A percentile compares a stretch with the other conserved stretches of the same genome.
Evolutionary conservation across 2,329 filamentous ascomycete genomes (phyloP).

Genomic region (Xylariaceae sp.): DNA sequence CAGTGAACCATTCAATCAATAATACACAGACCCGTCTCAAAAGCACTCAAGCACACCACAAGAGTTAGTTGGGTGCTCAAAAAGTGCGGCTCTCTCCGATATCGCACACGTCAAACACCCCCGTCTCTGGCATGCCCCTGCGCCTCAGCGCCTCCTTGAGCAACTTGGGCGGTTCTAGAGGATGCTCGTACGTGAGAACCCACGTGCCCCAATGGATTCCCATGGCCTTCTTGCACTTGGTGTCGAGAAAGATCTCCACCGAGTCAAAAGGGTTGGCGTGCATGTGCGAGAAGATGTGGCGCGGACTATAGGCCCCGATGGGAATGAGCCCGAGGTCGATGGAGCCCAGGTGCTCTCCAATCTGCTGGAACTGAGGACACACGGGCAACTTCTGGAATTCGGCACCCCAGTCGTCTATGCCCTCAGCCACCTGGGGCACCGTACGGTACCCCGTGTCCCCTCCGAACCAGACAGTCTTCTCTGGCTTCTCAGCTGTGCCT

Average conservation of each 20-base stretch:
- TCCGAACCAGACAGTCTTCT: constrained; percentile 78
- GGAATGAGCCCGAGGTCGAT: constrained; percentile 91
- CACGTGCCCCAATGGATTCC: constrained; percentile 93
- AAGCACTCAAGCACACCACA: too few species aligned
- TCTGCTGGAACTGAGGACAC: constrained; percentile 80
- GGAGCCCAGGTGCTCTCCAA: constrained; percentile 72
- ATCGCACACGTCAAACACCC: constrained; percentile 75
- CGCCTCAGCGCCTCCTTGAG: constrained; percentile 66
- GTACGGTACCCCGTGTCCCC: constrained; percentile 87
- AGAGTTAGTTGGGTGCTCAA: too few species aligned
- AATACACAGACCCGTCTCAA: too few species aligned
- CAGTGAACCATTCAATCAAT: neutral
- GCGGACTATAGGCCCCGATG: constrained; percentile 80
- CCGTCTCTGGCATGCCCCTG: constrained; percentile 62
- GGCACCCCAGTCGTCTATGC: constrained; percentile 63
- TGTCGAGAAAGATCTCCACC: constrained; percentile 85
- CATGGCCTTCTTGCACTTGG: constrained; percentile 69
- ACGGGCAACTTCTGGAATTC: constrained; percentile 61
- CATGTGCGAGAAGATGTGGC: constrained; percentile 68
- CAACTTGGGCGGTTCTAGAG: constrained; percentile 72
- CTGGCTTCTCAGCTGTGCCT: constrained; percentile 48
- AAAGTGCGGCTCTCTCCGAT: constrained; percentile 82
- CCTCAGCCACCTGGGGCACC: constrained; percentile 59
- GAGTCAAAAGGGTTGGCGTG: constrained; percentile 83
- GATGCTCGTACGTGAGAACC: constrained; percentile 79